These are phyloP conservation scores for Diaporthe sp. DNA, from an alignment of 2,329 filamentous ascomycete species.

Conservation along the genomic window DNA sequence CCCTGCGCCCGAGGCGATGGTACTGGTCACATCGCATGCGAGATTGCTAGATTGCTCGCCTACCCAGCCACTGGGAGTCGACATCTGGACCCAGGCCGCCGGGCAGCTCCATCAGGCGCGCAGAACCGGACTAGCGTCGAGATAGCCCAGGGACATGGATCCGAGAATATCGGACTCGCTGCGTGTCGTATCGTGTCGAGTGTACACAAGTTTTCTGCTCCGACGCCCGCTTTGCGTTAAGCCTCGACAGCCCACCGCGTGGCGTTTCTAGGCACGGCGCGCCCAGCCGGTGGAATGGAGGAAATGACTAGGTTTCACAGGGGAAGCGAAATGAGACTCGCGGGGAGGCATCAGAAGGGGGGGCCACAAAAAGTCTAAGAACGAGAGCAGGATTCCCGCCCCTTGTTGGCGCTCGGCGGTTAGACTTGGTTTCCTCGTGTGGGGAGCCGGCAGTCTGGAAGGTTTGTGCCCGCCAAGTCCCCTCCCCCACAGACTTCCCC, in stretches of 20 bases:
- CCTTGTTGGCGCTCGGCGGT: conserved; percentile 20
- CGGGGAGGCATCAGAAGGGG: not conserved
- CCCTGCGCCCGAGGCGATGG: conserved; percentile 14
- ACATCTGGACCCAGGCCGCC: conserved; percentile 1
- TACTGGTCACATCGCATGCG: conserved; percentile 30
- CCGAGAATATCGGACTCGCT: conserved; percentile 18
- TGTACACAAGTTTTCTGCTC: not conserved
- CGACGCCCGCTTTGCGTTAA: not conserved
- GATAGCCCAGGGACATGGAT: conserved; percentile 10
- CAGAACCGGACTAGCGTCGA: not conserved
- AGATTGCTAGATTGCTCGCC: conserved; percentile 13
- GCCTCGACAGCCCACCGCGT: conserved; percentile 18
- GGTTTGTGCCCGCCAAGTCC: conserved; percentile 20
- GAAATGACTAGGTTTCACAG: conserved; percentile 25
- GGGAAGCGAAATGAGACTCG: conserved; percentile 20
- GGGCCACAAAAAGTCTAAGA: not conserved
- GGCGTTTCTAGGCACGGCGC: conserved; percentile 27
- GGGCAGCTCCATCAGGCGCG: not conserved
- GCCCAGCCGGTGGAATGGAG: conserved; percentile 29
- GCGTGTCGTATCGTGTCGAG: not conserved
- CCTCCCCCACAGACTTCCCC: conserved; percentile 21
- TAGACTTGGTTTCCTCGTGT: conserved; percentile 13
- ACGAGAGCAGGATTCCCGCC: conserved; percentile 4
- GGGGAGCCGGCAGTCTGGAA: conserved; percentile 26
- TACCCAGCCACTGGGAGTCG: not conserved